These are phyloP conservation scores for Flaveria sonorensis DNA, from an alignment of 129 eudicot genomes.

Conservation along the genomic window DNA sequence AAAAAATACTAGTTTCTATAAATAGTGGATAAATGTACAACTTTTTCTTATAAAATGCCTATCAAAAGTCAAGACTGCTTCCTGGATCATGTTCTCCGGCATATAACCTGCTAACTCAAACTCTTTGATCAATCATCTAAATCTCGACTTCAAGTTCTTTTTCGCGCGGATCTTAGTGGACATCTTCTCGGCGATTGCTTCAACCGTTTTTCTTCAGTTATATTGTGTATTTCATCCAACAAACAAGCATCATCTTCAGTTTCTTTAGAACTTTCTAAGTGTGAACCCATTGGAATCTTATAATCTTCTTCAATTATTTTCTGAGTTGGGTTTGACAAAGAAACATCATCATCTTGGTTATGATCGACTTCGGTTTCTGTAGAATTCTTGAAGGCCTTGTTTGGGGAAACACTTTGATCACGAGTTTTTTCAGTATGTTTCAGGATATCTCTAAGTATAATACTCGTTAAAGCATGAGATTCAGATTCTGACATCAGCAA, in stretches of 20 bases:
- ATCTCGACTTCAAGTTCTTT: not conserved
- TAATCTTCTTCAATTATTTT: not conserved
- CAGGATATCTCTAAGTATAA: constrained; percentile 32
- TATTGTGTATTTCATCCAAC: not conserved
- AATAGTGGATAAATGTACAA: too few species aligned
- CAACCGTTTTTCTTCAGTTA: not conserved
- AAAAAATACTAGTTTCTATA: too few species aligned
- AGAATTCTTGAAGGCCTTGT: not conserved
- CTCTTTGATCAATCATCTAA: constrained; percentile 10
- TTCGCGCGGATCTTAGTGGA: not conserved
- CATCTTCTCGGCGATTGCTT: not conserved
- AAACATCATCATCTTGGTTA: constrained; percentile 5
- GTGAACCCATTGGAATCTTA: constrained; percentile 16
- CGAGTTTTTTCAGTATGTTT: constrained; percentile 10
- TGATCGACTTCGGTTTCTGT: constrained; percentile 6
- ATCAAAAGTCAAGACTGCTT: not conserved
- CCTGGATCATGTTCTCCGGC: not conserved
- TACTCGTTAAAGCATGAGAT: constrained; percentile 19
- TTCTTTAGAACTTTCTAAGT: not conserved
- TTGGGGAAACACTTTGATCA: constrained; percentile 16
- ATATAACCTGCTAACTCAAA: not conserved
- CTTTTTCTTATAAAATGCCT: not conserved
- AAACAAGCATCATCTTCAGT: not conserved
- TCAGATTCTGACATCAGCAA: constrained; percentile 42
- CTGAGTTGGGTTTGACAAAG: constrained; percentile 19